phyloP scores from a whole-genome alignment of 257 asterid genomes.

The Mentha longifolia region DNA sequence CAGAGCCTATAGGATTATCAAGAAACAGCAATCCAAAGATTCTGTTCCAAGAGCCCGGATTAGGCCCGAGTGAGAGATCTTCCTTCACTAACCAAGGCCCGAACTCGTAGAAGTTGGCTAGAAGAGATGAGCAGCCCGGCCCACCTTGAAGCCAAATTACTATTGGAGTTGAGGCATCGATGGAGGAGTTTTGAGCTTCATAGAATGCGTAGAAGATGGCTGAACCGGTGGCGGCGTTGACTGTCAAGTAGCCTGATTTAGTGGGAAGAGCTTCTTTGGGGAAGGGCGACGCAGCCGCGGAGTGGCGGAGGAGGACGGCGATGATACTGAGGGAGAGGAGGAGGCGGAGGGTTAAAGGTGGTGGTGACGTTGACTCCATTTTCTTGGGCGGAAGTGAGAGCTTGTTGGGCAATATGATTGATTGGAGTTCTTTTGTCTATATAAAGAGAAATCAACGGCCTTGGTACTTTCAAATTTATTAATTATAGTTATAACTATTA shows the following conservation, averaged over 20 bases:
- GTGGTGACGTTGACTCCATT: slow-evolving; percentile 35
- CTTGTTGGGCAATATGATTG: not conserved
- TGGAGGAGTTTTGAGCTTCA: slow-evolving; percentile 52
- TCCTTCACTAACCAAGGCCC: slow-evolving; percentile 71
- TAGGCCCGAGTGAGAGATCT: slow-evolving; percentile 42
- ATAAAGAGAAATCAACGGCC: too few species aligned
- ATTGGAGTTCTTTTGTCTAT: too few species aligned
- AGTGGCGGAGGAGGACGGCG: slow-evolving; percentile 47
- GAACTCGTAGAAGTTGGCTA: slow-evolving; percentile 72
- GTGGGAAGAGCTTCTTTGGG: slow-evolving; percentile 72
- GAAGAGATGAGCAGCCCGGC: slow-evolving; percentile 87
- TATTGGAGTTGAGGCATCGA: slow-evolving; percentile 50
- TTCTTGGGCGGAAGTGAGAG: slow-evolving; percentile 3
- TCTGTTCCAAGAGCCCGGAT: slow-evolving; percentile 75
- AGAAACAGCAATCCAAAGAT: slow-evolving; percentile 71
- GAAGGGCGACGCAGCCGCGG: slow-evolving; percentile 38
- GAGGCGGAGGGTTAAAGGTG: slow-evolving; percentile 19
- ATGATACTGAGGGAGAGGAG: slow-evolving; percentile 44
- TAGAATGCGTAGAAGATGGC: slow-evolving; percentile 77
- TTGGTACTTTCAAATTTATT: too few species aligned
- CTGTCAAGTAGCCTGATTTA: slow-evolving; percentile 71
- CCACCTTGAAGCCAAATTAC: slow-evolving; percentile 91
- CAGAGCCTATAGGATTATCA: slow-evolving; percentile 84
- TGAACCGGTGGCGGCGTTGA: slow-evolving; percentile 68
- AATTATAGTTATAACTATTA: too few species aligned